Percentiles rank a stretch among this genome's conserved stretches.
Conservation (phyloP, 2,329 filamentous ascomycete genomes). For the Cyphellophora attinorum region DNA sequence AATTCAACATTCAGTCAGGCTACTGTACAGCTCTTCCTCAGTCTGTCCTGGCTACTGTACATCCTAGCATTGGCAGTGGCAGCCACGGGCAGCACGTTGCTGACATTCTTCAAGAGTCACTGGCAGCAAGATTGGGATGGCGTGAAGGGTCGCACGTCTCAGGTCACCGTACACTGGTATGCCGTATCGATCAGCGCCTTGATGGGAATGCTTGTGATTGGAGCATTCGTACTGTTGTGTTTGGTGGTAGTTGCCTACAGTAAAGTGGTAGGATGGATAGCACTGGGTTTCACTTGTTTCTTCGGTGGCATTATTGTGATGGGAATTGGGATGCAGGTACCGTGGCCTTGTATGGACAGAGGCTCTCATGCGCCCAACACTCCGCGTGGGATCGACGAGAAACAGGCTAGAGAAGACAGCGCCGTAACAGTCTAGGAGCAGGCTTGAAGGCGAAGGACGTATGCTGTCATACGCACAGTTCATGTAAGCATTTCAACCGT, state of each 20-base stretch:
- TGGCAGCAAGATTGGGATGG: slow-evolving; percentile 19
- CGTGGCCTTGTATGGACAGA: slow-evolving; percentile 9
- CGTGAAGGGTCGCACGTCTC: slow-evolving; percentile 12
- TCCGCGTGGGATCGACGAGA: no score
- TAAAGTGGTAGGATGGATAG: slow-evolving; percentile 17
- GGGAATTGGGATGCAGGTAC: slow-evolving; percentile 13
- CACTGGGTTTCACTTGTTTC: slow-evolving; percentile 16
- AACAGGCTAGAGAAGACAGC: no score
- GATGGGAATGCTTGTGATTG: slow-evolving; percentile 16
- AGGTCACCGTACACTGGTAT: slow-evolving; percentile 16
- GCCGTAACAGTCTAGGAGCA: no score
- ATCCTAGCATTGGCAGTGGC: slow-evolving; percentile 18
- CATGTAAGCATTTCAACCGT: no score
- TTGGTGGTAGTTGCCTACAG: slow-evolving; percentile 19
- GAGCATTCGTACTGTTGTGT: slow-evolving; percentile 17
- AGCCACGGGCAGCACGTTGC: slow-evolving; percentile 15
- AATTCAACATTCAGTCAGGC: slow-evolving; percentile 6
- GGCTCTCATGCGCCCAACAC: no score
- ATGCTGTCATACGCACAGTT: no score
- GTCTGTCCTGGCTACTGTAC: slow-evolving; percentile 19
- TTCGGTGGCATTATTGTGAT: slow-evolving; percentile 16
- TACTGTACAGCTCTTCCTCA: slow-evolving; percentile 15
- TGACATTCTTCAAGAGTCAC: slow-evolving; percentile 19
- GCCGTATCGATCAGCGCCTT: slow-evolving; percentile 14
- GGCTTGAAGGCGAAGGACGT: no score